Evolutionary conservation across 345 rosid species (phyloP).

Genomic region (thale cress (Arabidopsis thaliana)): TAIR10.1 NC_003070.9:11353001-11353500

Average conservation of each 20-base stretch:
- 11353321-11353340: conserved; percentile 58
- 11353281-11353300: conserved; percentile 70
- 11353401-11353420: conserved; percentile 64
- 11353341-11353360: conserved; percentile 57
- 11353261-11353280: not conserved
- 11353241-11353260: not conserved
- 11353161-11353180: not conserved
- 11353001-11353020: not conserved
- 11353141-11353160: not conserved
- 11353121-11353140: not conserved
- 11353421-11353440: conserved; percentile 56
- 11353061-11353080: not conserved
- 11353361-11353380: conserved; percentile 47
- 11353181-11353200: conserved; percentile 1
- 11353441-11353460: conserved; percentile 50
- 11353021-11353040: not conserved
- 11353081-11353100: not conserved
- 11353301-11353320: conserved; percentile 56
- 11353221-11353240: not conserved
- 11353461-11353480: conserved; percentile 61
- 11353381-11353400: conserved; percentile 57
- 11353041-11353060: not conserved
- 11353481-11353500: conserved; percentile 49
- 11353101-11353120: not conserved
- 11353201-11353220: not conserved